These are phyloP conservation scores for Kluyveromyces sp. DNA, from an alignment of 1,139 yeast species.

Conservation along the genomic window DNA sequence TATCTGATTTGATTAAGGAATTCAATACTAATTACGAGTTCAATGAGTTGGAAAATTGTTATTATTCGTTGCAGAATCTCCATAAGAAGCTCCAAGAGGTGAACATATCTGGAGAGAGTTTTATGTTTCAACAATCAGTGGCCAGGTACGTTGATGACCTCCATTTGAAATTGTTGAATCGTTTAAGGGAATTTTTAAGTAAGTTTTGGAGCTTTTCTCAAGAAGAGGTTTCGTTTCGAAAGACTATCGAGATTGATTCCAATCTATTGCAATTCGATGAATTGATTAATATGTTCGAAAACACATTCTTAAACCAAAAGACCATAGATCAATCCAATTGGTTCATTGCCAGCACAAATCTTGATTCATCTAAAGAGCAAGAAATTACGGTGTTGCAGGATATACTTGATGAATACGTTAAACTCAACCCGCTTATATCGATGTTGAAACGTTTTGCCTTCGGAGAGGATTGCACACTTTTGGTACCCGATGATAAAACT, in stretches of 20 bases:
- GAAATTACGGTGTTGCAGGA: slow-evolving; percentile 14
- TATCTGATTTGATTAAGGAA: slow-evolving; percentile 19
- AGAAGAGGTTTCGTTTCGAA: slow-evolving; percentile 13
- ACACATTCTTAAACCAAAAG: slow-evolving; percentile 15
- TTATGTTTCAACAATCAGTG: slow-evolving; percentile 25
- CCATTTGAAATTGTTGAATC: slow-evolving; percentile 18
- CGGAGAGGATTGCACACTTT: not conserved
- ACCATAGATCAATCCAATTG: slow-evolving; percentile 18
- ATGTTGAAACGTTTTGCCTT: slow-evolving; percentile 6
- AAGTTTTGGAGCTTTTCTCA: slow-evolving; percentile 20
- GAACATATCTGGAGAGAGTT: slow-evolving; percentile 12
- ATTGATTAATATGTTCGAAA: slow-evolving; percentile 13
- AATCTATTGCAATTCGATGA: slow-evolving; percentile 14
- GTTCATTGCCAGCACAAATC: slow-evolving; percentile 20
- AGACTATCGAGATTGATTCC: slow-evolving; percentile 10
- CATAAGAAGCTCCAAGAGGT: slow-evolving; percentile 15
- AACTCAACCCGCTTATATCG: slow-evolving; percentile 1
- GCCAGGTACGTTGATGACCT: slow-evolving; percentile 20
- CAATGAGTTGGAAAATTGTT: slow-evolving; percentile 26
- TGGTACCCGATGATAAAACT: not conserved
- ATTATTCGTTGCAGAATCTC: slow-evolving; percentile 21
- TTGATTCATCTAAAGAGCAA: slow-evolving; percentile 18
- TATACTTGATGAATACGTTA: slow-evolving; percentile 4
- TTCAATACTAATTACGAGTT: slow-evolving; percentile 22
- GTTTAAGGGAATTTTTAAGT: slow-evolving; percentile 14